Evolutionary conservation across 345 rosid species (phyloP), one percentile per base, ranked within the genome.

Genomic region (Ailanthus altissimus): DNA sequence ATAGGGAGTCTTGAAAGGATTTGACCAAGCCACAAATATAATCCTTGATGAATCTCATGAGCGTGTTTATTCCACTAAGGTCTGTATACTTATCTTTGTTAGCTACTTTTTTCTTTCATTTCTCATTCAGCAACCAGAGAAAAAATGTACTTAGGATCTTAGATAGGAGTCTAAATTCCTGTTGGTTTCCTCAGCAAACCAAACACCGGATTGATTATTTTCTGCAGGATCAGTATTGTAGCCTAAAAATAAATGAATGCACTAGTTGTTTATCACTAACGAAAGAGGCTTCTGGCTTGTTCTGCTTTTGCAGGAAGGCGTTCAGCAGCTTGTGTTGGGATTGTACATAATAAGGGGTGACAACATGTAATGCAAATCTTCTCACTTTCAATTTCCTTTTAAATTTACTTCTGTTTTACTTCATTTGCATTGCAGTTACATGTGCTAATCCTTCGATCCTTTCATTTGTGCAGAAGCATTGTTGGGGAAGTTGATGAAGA

Each of bases 311-410:
- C 90, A 92, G 99, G 97, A 93, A 90, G 99, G 99, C 78, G 99
- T 96, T 28, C 95, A 92, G 82, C 97, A 88, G 80, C 89, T 84
- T 73, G 98, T 93, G 72, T 78, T 96, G 86, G 99, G 99, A 75
- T 88, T 96, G 81, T 93, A 93, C 92, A 91, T 92, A 78, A 93
- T 96, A 84, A 85, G 99, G 86, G 99, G 99, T 8, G 99, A 96
- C 83, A 96, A 96, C 90, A 96, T 96, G 98, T 96, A 93, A 42
- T 56, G 25, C 26, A 59, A 32, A 23, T 40, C 60, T 4, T 11
- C 50, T 81, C 40, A n/a, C 0, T 43, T 57, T 26, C 67, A 20
- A 2, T 59, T 47, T 77, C 26, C 38, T 58, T 72, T 72, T 18
- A 26, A 57, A 51, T 69, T 28, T 53, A 13, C 18, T 63, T 42